Evolutionary conservation across 495 filamentous ascomycete genomes (phyloP).

Genomic region (Penicillium manginii): DNA sequence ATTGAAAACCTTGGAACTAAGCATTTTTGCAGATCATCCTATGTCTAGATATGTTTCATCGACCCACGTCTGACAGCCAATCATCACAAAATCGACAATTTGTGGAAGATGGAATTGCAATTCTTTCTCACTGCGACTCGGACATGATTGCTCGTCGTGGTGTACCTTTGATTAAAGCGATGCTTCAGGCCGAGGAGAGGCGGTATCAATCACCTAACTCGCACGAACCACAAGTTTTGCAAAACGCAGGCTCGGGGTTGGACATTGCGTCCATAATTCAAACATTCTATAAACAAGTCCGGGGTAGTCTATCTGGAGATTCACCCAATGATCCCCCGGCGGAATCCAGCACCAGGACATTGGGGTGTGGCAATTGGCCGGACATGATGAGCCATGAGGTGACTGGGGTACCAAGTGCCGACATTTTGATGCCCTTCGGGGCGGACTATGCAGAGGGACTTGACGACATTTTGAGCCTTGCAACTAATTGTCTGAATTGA

Average conservation of each 20-base stretch:
- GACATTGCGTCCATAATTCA: slow-evolving; percentile 21
- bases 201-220: slow-evolving; percentile 1
- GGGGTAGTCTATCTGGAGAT: background rate
- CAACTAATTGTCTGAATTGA: slow-evolving; percentile 27
- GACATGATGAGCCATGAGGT: slow-evolving; percentile 8
- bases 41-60: slow-evolving; percentile 46
- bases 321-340: background rate
- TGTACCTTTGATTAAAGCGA: slow-evolving; percentile 29
- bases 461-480: slow-evolving; percentile 32
- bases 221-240: background rate
- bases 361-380: slow-evolving; percentile 11
- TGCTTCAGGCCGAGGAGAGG: slow-evolving; percentile 25
- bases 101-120: slow-evolving; percentile 34
- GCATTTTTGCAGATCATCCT: slow-evolving; percentile 34
- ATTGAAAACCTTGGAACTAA: no score
- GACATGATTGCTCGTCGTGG: slow-evolving; percentile 42
- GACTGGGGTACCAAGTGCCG: slow-evolving; percentile 4
- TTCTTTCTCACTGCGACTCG: slow-evolving; percentile 29
- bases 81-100: slow-evolving; percentile 37
- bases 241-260: slow-evolving; percentile 2
- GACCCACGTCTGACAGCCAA: slow-evolving; percentile 33
- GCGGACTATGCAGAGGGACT: slow-evolving; percentile 26
- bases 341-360: background rate
- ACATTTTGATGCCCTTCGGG: slow-evolving; percentile 16
- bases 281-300: slow-evolving; percentile 25